These are phyloP conservation scores for Nakazawaea peltata DNA, from an alignment of 805 yeast species.

Conservation along the genomic window DNA sequence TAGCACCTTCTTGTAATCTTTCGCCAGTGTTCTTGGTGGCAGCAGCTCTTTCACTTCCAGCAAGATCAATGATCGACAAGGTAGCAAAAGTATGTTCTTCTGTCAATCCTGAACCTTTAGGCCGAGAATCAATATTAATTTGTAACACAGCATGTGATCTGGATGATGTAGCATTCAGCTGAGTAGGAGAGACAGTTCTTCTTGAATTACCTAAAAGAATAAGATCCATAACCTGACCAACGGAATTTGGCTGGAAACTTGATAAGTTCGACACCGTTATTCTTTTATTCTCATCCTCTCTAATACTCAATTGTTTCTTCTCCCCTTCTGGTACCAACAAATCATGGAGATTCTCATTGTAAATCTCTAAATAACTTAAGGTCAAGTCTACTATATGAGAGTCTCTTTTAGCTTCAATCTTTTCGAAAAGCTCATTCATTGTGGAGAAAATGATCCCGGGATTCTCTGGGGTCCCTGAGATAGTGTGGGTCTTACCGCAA, in stretches of 20 bases:
- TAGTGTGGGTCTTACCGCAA: constrained; percentile 94
- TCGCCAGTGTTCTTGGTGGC: constrained; percentile 81
- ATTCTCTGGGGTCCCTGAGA: constrained; percentile 60
- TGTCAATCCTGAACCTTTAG: constrained; percentile 51
- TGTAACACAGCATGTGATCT: constrained; percentile 93
- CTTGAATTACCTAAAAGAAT: constrained; percentile 64
- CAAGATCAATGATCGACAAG: constrained; percentile 80
- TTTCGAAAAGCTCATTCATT: constrained; percentile 63
- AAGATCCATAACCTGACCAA: constrained; percentile 73
- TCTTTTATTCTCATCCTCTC: constrained; percentile 63
- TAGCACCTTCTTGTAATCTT: constrained; percentile 84
- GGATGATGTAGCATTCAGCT: constrained; percentile 84
- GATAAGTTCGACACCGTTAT: constrained; percentile 70
- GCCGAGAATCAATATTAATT: constrained; percentile 54
- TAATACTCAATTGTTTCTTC: constrained; percentile 42
- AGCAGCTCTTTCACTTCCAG: constrained; percentile 93
- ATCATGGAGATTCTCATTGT: constrained; percentile 85
- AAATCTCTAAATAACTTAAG: constrained; percentile 76
- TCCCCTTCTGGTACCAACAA: constrained; percentile 36
- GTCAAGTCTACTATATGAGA: constrained; percentile 51
- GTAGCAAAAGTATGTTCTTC: constrained; percentile 74
- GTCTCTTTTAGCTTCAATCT: constrained; percentile 49
- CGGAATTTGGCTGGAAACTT: constrained; percentile 49
- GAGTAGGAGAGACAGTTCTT: constrained; percentile 81
- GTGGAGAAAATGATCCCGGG: constrained; percentile 82